Evolutionary conservation across 2,329 filamentous ascomycete species (phyloP), one percentile per base, ranked within the genome.

Genomic region (Hypoxylon sp.): DNA sequence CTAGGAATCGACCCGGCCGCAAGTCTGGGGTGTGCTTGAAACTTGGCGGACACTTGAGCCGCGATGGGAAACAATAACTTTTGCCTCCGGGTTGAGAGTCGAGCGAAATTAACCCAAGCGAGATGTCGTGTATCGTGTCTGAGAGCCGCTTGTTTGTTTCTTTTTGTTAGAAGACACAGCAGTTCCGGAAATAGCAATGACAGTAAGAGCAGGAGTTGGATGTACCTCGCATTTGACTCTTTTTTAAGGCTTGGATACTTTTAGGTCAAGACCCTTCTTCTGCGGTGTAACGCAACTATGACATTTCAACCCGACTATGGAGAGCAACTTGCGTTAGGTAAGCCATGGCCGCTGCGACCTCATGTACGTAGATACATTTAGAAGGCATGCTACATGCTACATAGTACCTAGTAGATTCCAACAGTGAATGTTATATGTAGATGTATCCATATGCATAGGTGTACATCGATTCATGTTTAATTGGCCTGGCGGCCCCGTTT

Each of bases 1-100:
- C 69, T 70, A 71, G 71, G 69, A 71, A 68, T 72, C 51, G 69
- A 67, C 69, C 71, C 64, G 66, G 69, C 65, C 66, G 61, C 68
- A 62, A 72, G 68, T 72, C 70, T 68, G 68, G 69, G 69, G 71
- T 68, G 48, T 68, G 64, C 62, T 70, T 67, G 67, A 72, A 65
- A 65, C 69, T 64, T 70, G 67, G 66, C 63, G 42, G 53, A 6
- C 67, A 67, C 67, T 71, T 69, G 61, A 71, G 66, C 68, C 68
- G 68, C 61, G 53, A 57, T 58, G 61, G 67, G 61, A 70, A 72
- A 72, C 64, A 67, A 68, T 70, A 51, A 42, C 20, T 67, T 65
- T 65, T 53, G 46, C 37, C 48, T 72, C 69, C 63, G 63, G 68
- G 54, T 35, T 53, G 44, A 59, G 31, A 56, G 48, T 66, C 42